Evolutionary conservation across 2,329 filamentous ascomycete species (phyloP).

Genomic region (Dactylellina cionopaga): DNA sequence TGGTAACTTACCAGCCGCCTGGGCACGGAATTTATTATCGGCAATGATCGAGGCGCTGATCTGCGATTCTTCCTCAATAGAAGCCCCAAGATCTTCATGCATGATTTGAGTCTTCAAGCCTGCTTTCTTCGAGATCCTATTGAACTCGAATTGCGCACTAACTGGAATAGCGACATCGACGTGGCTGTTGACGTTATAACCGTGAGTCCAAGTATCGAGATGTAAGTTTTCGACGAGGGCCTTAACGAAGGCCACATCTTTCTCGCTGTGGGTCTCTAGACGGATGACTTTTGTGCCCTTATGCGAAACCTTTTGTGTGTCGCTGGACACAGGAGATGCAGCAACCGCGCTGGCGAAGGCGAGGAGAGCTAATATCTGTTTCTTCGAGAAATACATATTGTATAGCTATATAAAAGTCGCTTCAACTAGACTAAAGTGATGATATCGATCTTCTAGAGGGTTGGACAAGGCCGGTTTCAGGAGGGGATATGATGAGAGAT

Average conservation of each 20-base stretch:
- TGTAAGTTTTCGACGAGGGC: conserved; percentile 59
- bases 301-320: conserved; percentile 58
- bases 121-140: conserved; percentile 57
- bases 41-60: not conserved
- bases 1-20: conserved; percentile 56
- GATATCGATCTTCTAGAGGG: not conserved
- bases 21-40: conserved; percentile 49
- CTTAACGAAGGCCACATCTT: conserved; percentile 58
- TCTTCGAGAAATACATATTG: conserved; percentile 48
- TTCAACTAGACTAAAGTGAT: conserved; percentile 1
- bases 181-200: conserved; percentile 56
- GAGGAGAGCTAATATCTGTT: conserved; percentile 40
- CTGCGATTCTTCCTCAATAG: conserved; percentile 61
- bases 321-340: conserved; percentile 23
- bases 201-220: conserved; percentile 61
- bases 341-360: conserved; percentile 39
- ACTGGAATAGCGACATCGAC: conserved; percentile 63
- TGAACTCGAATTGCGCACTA: conserved; percentile 60
- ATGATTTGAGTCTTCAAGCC: conserved; percentile 60
- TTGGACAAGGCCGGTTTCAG: conserved; percentile 11
- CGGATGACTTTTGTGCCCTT: conserved; percentile 62
- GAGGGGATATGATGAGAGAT: not conserved
- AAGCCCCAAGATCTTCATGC: conserved; percentile 63
- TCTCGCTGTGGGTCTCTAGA: conserved; percentile 58
- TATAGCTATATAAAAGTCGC: not conserved